Conservation (phyloP, 805 yeast genomes). For the Kregervanrija pseudodelftensis region DNA sequence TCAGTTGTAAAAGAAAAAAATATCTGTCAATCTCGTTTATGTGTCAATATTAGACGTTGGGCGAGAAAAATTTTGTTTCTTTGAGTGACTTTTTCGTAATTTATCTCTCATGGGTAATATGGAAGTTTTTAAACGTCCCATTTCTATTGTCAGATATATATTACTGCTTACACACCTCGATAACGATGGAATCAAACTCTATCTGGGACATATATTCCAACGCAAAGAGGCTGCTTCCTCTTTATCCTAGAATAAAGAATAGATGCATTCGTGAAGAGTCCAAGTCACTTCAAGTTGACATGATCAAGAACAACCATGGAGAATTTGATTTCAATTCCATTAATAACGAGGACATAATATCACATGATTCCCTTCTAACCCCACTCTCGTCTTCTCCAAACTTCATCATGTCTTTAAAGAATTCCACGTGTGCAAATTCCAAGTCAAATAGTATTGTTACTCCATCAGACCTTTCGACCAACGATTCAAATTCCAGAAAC, state of each 20-base stretch:
- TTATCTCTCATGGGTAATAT: too few relatives aligned
- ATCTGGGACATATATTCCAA: constrained; percentile 31
- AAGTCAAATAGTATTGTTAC: too few relatives aligned
- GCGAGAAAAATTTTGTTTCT: too few relatives aligned
- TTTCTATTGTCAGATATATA: too few relatives aligned
- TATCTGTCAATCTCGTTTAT: too few relatives aligned
- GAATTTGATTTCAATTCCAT: neutral
- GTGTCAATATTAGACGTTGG: too few relatives aligned
- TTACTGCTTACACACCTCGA: too few relatives aligned
- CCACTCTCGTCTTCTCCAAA: constrained; percentile 11
- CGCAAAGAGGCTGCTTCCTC: constrained; percentile 26
- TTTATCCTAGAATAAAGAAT: constrained; percentile 29
- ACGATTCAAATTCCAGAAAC: neutral
- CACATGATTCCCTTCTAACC: constrained; percentile 17
- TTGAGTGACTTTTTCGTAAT: too few relatives aligned
- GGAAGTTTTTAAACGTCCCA: too few relatives aligned
- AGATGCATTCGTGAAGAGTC: constrained; percentile 26
- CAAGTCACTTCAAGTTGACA: constrained; percentile 15
- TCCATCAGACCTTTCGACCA: neutral
- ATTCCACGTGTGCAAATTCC: too few relatives aligned
- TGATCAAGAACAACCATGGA: constrained; percentile 2
- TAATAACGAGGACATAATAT: constrained; percentile 9
- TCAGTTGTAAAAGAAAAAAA: too few relatives aligned
- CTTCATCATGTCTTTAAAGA: too few relatives aligned
- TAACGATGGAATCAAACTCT: constrained; percentile 22